phyloP scores from a whole-genome alignment of 2,329 filamentous ascomycete species.

The Trichoderma afroharzianum region DNA sequence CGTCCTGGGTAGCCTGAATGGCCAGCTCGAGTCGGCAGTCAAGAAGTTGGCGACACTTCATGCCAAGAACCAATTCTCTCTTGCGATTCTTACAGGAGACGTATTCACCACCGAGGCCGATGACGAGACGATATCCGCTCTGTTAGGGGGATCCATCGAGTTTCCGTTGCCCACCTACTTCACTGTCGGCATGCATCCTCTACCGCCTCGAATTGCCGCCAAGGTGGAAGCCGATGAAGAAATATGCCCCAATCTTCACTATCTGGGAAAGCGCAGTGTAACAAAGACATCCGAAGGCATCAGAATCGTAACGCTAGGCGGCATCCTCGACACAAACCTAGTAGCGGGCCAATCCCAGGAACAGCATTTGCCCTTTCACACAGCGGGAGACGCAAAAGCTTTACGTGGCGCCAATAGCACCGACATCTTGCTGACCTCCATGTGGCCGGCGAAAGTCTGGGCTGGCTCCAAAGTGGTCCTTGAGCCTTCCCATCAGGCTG shows the following conservation, averaged over 20 bases:
- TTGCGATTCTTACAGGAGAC: constrained; percentile 81
- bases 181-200: constrained; percentile 67
- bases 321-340: constrained; percentile 60
- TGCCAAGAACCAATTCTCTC: constrained; percentile 80
- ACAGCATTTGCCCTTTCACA: constrained; percentile 74
- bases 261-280: constrained; percentile 79
- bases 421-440: constrained; percentile 81
- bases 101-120: constrained; percentile 65
- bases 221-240: constrained; percentile 70
- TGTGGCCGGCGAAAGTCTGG: constrained; percentile 77
- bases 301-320: constrained; percentile 82
- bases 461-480: constrained; percentile 62
- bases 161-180: constrained; percentile 89
- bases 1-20: constrained; percentile 79
- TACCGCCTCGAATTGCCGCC: constrained; percentile 68
- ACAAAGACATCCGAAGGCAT: constrained; percentile 89
- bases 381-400: constrained; percentile 68
- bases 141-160: constrained; percentile 68
- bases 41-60: constrained; percentile 77
- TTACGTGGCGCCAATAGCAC: constrained; percentile 72
- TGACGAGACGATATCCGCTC: constrained; percentile 54
- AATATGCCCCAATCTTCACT: constrained; percentile 87
- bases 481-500: constrained; percentile 48
- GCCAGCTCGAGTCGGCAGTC: constrained; percentile 71
- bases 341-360: constrained; percentile 63